Percentiles rank a stretch among this genome's conserved stretches.
Evolutionary conservation across 2,329 filamentous ascomycete genomes (phyloP).

Genomic region (Fusarium nematophilum): DNA sequence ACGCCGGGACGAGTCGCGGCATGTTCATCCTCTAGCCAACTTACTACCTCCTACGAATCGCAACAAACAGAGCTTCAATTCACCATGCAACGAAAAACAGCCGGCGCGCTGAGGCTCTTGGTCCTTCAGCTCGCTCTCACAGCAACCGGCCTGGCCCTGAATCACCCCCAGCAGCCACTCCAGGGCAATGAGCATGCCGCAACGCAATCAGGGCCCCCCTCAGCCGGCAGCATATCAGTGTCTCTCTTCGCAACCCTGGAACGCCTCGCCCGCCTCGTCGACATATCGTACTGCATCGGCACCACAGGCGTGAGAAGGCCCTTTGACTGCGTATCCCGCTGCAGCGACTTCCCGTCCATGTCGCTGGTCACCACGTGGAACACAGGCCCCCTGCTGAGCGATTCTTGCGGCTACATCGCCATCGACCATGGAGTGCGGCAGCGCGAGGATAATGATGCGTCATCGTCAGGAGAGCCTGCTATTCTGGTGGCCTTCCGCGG

Average conservation of each 20-base stretch:
- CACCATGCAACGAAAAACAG: constrained; percentile 20
- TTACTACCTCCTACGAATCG: not conserved
- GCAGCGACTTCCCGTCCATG: constrained; percentile 83
- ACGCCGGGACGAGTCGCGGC: not conserved
- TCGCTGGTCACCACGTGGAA: constrained; percentile 89
- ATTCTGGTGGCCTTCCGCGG: constrained; percentile 93
- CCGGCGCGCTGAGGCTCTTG: constrained; percentile 13
- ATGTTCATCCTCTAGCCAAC: not conserved
- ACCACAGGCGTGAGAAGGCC: constrained; percentile 83
- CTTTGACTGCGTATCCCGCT: constrained; percentile 87
- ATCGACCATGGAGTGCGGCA: constrained; percentile 71
- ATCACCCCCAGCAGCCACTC: constrained; percentile 20
- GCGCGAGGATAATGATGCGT: constrained; percentile 21
- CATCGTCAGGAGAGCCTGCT: constrained; percentile 41
- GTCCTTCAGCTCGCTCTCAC: constrained; percentile 34
- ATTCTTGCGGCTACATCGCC: constrained; percentile 94
- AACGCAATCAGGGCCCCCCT: constrained; percentile 50
- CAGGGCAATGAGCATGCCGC: not conserved
- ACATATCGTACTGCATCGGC: constrained; percentile 94
- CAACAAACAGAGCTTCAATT: constrained; percentile 1
- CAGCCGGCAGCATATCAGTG: constrained; percentile 56
- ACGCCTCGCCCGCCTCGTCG: constrained; percentile 88
- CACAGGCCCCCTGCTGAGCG: constrained; percentile 85
- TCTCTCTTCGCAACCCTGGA: constrained; percentile 82
- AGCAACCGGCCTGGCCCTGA: constrained; percentile 20